phyloP scores from a whole-genome alignment of 2,329 filamentous ascomycete genomes.

The Helicocarpus griseus region DNA sequence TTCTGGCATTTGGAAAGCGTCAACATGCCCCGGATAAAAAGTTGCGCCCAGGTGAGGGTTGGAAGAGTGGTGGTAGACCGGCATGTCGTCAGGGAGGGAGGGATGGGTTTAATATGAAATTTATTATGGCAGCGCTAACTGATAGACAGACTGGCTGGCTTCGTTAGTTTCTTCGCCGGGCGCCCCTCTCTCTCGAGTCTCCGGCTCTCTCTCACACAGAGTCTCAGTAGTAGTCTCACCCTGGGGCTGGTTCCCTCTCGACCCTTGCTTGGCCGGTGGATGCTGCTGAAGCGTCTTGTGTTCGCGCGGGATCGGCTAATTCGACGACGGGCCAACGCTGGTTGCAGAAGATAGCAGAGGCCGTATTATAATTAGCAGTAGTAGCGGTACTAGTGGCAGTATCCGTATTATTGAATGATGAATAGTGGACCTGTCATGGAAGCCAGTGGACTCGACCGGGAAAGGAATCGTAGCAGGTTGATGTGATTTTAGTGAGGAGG shows the following conservation, averaged over 20 bases:
- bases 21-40: constrained; percentile 57
- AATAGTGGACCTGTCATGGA: background rate
- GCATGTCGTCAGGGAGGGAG: constrained; percentile 15
- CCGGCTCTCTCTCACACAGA: no score
- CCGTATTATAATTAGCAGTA: background rate
- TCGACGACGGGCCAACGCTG: background rate
- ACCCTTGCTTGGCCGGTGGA: background rate
- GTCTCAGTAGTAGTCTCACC: no score
- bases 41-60: constrained; percentile 47
- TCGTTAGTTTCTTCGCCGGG: background rate
- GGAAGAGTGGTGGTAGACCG: constrained; percentile 29
- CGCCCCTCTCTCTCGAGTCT: background rate
- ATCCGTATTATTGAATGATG: no score
- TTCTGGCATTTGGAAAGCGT: constrained; percentile 62
- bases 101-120: constrained; percentile 5
- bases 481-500: no score
- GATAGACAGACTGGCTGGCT: background rate
- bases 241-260: background rate
- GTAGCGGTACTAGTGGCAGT: no score
- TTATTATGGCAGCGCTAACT: background rate
- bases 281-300: background rate
- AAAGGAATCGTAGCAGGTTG: no score
- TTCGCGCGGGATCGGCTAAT: background rate
- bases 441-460: no score
- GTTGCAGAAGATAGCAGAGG: background rate